Conservation (phyloP, 2,329 filamentous ascomycete species). For the Pseudogymnoascus sp. region DNA sequence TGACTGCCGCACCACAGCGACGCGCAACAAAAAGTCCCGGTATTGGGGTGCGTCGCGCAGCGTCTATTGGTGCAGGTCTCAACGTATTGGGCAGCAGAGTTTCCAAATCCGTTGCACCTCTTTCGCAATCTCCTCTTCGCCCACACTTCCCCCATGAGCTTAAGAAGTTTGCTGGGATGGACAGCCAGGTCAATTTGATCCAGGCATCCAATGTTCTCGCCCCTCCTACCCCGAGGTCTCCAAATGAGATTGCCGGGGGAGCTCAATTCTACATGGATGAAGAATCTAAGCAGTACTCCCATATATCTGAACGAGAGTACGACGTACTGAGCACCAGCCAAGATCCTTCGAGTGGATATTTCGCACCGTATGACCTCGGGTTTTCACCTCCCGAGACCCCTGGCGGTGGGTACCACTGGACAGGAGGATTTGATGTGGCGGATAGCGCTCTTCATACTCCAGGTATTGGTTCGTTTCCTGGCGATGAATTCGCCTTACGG, state of each 20-base stretch:
- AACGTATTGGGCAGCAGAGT: conserved; percentile 8
- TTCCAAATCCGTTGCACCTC: neutral
- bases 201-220: neutral
- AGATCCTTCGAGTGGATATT: neutral
- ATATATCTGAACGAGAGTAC: neutral
- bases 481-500: neutral
- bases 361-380: neutral
- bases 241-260: neutral
- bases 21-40: neutral
- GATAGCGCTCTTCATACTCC: conserved; percentile 11
- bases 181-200: conserved; percentile 7
- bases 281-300: neutral
- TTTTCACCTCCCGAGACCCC: conserved; percentile 11
- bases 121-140: conserved; percentile 3
- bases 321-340: neutral
- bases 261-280: conserved; percentile 3
- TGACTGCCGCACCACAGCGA: neutral
- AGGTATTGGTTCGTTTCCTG: conserved; percentile 2
- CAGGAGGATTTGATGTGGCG: conserved; percentile 3
- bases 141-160: conserved; percentile 5
- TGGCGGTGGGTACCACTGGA: neutral
- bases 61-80: conserved; percentile 7
- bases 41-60: neutral
- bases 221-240: conserved; percentile 10
- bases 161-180: conserved; percentile 1